Conservation (phyloP, 257 asterid genomes). For the Handroanthus guayacan region DNA sequence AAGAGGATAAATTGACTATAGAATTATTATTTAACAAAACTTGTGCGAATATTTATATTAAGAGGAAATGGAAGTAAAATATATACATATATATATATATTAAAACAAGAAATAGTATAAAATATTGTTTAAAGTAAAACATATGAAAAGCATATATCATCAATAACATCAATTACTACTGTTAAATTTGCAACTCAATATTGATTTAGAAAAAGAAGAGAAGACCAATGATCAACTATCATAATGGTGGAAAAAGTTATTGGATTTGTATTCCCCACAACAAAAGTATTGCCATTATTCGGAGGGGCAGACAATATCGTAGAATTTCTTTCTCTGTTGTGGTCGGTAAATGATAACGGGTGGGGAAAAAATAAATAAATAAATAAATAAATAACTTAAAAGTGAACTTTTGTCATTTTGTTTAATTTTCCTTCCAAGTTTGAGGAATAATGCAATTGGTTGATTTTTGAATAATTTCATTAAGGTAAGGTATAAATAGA, state of each 20-base stretch:
- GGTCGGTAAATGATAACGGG: background rate
- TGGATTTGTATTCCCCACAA: background rate
- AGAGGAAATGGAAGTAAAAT: no score
- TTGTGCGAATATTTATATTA: no score
- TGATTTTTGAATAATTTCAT: background rate
- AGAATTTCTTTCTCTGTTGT: background rate
- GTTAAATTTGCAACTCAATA: background rate
- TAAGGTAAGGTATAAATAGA: background rate
- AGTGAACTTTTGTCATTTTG: slow-evolving; percentile 30
- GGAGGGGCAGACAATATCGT: background rate
- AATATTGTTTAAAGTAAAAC: no score
- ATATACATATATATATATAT: no score
- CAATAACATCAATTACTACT: no score
- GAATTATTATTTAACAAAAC: no score
- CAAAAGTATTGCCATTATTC: no score
- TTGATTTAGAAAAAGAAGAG: background rate
- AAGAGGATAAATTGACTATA: no score
- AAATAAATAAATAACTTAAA: background rate
- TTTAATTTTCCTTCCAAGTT: slow-evolving; percentile 1
- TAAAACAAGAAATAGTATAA: no score
- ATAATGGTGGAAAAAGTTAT: background rate
- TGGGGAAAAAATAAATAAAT: background rate
- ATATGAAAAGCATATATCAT: no score
- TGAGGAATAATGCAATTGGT: slow-evolving; percentile 9
- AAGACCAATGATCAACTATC: background rate